Base-by-base conservation (phyloP, 2,329 filamentous ascomycete genomes). In the Corinectria fuckeliana region DNA sequence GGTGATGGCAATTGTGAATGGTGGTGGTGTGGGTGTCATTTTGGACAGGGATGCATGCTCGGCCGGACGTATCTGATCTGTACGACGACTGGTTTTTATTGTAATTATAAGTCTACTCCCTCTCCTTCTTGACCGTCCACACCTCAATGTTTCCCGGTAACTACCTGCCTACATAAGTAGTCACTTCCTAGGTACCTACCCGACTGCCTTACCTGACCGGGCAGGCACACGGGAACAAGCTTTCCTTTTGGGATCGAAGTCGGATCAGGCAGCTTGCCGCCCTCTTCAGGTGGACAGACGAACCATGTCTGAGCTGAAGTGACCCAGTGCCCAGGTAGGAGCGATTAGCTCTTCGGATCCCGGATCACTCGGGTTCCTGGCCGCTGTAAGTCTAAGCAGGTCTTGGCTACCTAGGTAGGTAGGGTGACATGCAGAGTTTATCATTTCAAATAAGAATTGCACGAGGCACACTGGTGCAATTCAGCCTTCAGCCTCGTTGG, bases 11-110 rank as follows among this genome's bases (percentile, higher is more conserved):
- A n/a, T n/a, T n/a, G 16, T 30, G 26, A 5, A 49, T 18, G 23
- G 42, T 25, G 42, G 53, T 50, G 53, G 49, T 52, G 49, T 53
- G 56, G 56, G 42, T 45, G 25, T 38, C 32, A 36, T 21, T 32
- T 23, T 49, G 42, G 50, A 36, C 4, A 23, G 44, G 34, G 44
- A 54, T 36, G 44, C 44, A 28, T 50, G 13, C 20, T 25, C 21
- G 28, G 21, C 9, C n/a, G 32, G 32, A 16, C n/a, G 5, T 36
- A 36, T 36, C 32, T n/a, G n/a, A 32, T 16, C 16, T n/a, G n/a
- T n/a, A n/a, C n/a, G n/a, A n/a, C n/a, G n/a, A n/a, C n/a, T n/a
- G n/a, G n/a, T n/a, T n/a, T n/a, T n/a, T n/a, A n/a, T n/a, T n/a
- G n/a, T n/a, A n/a, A n/a, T n/a, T n/a, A n/a, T n/a, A n/a, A n/a